These are phyloP conservation scores for Dimargaris cristalligena DNA, from an alignment of 192 early-diverging fungal species.

Conservation along the genomic window DNA sequence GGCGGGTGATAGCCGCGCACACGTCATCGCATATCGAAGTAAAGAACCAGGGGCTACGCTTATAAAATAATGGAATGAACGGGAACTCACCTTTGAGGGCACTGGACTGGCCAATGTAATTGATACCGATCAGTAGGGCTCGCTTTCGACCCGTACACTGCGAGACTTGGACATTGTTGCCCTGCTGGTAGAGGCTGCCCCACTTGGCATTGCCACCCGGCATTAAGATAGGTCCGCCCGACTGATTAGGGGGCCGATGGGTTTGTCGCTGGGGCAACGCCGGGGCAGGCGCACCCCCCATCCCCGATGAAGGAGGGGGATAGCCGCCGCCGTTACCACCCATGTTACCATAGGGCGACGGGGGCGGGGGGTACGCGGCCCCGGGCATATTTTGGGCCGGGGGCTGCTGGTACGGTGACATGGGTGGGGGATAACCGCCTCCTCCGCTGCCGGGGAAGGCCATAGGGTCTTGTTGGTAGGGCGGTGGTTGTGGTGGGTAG, in stretches of 20 bases:
- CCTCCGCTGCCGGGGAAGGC: not conserved
- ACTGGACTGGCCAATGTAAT: constrained; percentile 51
- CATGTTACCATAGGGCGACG: not conserved
- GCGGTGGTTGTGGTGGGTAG: not conserved
- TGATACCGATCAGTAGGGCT: constrained; percentile 84
- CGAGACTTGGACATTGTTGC: constrained; percentile 23
- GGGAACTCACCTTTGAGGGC: constrained; percentile 33
- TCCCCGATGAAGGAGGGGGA: not conserved
- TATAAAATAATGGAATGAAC: not conserved
- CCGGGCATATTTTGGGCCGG: too few relatives aligned
- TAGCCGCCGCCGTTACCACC: not conserved
- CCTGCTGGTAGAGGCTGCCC: constrained; percentile 24
- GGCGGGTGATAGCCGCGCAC: not conserved
- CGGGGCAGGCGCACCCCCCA: not conserved
- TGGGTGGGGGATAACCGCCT: not conserved
- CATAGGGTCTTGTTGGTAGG: not conserved
- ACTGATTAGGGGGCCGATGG: not conserved
- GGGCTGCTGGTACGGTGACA: too few relatives aligned
- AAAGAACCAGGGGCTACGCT: not conserved
- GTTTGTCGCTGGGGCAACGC: not conserved
- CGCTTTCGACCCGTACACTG: constrained; percentile 47
- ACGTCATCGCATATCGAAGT: not conserved
- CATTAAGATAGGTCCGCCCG: not conserved
- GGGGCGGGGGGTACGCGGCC: not conserved
- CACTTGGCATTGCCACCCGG: not conserved